phyloP scores from a whole-genome alignment of 768 basidiomycete species.

The Psilocybe cyanescens region DNA sequence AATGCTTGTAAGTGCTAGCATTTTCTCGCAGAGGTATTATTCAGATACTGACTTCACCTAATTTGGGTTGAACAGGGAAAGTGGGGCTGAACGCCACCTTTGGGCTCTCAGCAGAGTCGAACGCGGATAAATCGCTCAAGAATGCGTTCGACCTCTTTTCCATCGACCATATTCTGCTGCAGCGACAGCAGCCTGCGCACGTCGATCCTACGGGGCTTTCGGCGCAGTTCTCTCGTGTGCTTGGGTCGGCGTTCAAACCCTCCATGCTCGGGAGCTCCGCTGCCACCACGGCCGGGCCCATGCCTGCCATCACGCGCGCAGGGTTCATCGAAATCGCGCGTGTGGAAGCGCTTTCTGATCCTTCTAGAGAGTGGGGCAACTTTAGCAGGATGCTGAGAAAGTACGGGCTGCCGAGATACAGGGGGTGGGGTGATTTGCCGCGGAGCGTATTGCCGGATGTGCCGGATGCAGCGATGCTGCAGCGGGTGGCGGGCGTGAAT shows the following conservation, averaged over 20 bases:
- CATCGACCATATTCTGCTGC: conserved; percentile 14
- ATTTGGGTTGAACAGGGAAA: conserved; percentile 7
- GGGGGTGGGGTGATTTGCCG: conserved; percentile 14
- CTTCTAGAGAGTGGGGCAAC: conserved; percentile 14
- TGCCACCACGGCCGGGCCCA: conserved; percentile 4
- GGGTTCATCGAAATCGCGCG: conserved; percentile 12
- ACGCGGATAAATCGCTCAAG: conserved; percentile 15
- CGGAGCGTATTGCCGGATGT: conserved; percentile 10
- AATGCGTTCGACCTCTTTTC: conserved; percentile 16
- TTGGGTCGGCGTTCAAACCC: conserved; percentile 5
- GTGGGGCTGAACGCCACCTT: conserved; percentile 4
- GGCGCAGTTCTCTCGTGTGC: conserved; percentile 6
- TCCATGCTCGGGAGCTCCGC: neutral
- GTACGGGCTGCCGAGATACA: conserved; percentile 12
- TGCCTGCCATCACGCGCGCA: conserved; percentile 16
- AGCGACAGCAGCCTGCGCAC: conserved; percentile 8
- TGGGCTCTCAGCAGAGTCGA: conserved; percentile 12
- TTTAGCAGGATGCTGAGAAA: conserved; percentile 13
- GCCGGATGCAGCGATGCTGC: conserved; percentile 13
- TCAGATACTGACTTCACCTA: neutral
- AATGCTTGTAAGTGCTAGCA: conserved; percentile 9
- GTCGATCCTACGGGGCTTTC: conserved; percentile 8
- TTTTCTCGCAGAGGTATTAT: neutral
- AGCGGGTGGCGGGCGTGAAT: conserved; percentile 4
- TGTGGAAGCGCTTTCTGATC: conserved; percentile 6